Percentiles rank a stretch among this genome's conserved stretches.
Evolutionary conservation across 1,284 basidiomycete species (phyloP).

Genomic region (Naganishia liquefaciens): DNA sequence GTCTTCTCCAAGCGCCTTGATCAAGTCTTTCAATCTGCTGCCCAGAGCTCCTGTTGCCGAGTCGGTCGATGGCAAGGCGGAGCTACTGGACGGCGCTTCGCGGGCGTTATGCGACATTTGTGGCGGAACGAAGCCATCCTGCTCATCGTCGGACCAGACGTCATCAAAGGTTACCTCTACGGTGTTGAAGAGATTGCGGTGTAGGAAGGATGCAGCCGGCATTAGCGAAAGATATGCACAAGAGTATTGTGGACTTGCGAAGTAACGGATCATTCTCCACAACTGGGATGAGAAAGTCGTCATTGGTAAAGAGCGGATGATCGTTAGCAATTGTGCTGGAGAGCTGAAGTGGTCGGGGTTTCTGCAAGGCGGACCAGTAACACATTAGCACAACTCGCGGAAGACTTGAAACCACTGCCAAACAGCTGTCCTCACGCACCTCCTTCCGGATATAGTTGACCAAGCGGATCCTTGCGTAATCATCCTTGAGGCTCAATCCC

Average conservation of each 20-base stretch:
- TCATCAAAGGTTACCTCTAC: conserved; percentile 65
- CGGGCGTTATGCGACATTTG: conserved; percentile 35
- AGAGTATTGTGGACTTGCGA: conserved; percentile 60
- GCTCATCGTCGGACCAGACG: conserved; percentile 66
- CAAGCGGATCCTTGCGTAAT: conserved; percentile 72
- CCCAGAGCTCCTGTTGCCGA: conserved; percentile 5
- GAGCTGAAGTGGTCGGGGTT: conserved; percentile 40
- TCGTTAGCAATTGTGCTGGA: conserved; percentile 59
- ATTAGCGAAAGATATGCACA: neutral
- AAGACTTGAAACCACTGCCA: neutral
- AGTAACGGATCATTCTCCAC: conserved; percentile 82
- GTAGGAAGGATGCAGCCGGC: neutral
- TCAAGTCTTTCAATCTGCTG: conserved; percentile 16
- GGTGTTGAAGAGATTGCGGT: neutral
- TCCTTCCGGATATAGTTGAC: conserved; percentile 83
- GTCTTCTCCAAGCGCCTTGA: conserved; percentile 22
- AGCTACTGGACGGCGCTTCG: neutral
- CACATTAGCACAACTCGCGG: neutral
- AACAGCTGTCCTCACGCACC: too few species aligned
- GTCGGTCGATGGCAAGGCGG: neutral
- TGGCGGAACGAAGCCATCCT: conserved; percentile 43
- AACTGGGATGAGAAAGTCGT: conserved; percentile 74
- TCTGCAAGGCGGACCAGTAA: neutral
- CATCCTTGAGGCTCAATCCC: conserved; percentile 57
- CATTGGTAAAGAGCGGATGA: conserved; percentile 68